Base-by-base conservation (phyloP, 805 yeast species). In the Starmerella sp. region DNA sequence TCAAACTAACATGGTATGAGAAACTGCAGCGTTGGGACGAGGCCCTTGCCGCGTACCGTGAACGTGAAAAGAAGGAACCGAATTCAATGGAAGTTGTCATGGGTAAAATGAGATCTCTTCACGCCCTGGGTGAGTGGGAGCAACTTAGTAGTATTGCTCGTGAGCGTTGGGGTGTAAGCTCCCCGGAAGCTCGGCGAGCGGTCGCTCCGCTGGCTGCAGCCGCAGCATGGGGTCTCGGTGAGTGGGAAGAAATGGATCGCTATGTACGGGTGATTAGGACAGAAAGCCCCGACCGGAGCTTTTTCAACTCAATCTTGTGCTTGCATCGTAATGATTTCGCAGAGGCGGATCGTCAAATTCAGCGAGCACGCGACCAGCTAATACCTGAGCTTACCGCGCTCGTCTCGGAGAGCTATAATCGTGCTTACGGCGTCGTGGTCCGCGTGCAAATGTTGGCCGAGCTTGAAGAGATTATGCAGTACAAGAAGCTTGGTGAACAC, bases 41-140 rank as follows among this genome's bases (percentile, higher is more conserved):
- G 70, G 99, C 99, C 0, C 73, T 93, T 57, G 78, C 80, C 48
- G 96, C 97, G 0, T 93, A 93, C 67, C 83, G 83, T 60, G 86
- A 83, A 63, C 77, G 97, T 65, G 91, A 82, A 62, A 64, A 64
- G 46, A 61, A 65, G 5, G 84, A 83, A 54, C 73, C 73, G 2
- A 68, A 69, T 30, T 81, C 88, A 32, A 80, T 85, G 73, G 97
- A 91, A 60, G 83, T 89, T 1, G 85, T 91, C 5, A 83, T 91
- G 90, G 99, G 99, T 72, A 90, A 91, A 66, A 88, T 93, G 97
- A 79, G 97, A 69, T 90, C 97, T 69, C 73, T 91, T 58, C 97
- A 93, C 71, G 99, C 99, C 0, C 73, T 93, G n/a, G 98, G 98
- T 49, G 97, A 93, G 69, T 95, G 98, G 97, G 97, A 91, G 59